Conservation (phyloP, 768 basidiomycete species). For the Cyathus striatus region DNA sequence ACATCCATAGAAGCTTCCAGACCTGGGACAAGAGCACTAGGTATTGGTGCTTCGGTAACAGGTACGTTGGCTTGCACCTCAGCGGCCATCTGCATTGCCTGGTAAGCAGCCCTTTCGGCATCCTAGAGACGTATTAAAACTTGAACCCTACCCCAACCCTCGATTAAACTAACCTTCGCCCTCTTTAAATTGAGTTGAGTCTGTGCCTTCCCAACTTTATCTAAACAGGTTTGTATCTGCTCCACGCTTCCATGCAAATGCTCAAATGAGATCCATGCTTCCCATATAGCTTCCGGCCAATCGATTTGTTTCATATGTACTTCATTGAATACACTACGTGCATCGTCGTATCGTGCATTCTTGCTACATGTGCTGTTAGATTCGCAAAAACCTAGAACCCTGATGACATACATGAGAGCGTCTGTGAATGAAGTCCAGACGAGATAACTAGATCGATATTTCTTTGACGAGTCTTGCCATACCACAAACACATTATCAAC, state of each 20-base stretch:
- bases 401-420: conserved; percentile 54
- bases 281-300: conserved; percentile 95
- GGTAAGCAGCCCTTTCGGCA: conserved; percentile 52
- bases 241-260: conserved; percentile 71
- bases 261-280: conserved; percentile 87
- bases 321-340: conserved; percentile 63
- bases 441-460: conserved; percentile 66
- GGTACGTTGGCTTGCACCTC: conserved; percentile 32
- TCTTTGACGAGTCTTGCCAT: conserved; percentile 64
- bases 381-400: too few species aligned
- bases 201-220: conserved; percentile 62
- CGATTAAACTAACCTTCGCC: conserved; percentile 66
- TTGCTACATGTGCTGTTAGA: conserved; percentile 32
- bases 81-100: conserved; percentile 40
- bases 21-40: conserved; percentile 4
- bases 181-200: conserved; percentile 57
- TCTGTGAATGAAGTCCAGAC: conserved; percentile 77
- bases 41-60: conserved; percentile 21
- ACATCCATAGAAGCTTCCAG: conserved; percentile 34
- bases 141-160: too few species aligned
- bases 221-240: conserved; percentile 57
- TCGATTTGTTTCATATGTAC: conserved; percentile 73
- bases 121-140: conserved; percentile 48
- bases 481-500: conserved; percentile 52
- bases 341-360: conserved; percentile 48